phyloP scores from a whole-genome alignment of 306 rosid species.

The Begonia loranthoides region DNA sequence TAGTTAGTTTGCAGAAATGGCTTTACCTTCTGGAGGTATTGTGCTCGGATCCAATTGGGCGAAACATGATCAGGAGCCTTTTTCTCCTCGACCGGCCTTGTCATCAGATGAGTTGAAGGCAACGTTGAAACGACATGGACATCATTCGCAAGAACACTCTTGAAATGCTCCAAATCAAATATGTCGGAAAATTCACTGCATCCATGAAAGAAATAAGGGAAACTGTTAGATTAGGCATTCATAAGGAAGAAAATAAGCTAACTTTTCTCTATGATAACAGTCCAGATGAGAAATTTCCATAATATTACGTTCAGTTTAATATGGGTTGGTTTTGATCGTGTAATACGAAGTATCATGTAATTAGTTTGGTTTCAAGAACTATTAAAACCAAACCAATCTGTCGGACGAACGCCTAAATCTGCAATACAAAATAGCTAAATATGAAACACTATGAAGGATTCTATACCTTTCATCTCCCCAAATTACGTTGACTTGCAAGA shows the following conservation, averaged over 20 bases:
- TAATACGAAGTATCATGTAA: too few relatives aligned
- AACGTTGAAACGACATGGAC: slow-evolving; percentile 70
- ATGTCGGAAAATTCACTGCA: slow-evolving; percentile 93
- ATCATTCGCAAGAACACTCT: slow-evolving; percentile 62
- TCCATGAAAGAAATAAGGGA: slow-evolving; percentile 6
- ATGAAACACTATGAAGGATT: too few relatives aligned
- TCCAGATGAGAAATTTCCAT: too few relatives aligned
- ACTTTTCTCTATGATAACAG: too few relatives aligned
- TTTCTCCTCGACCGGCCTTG: slow-evolving; percentile 74
- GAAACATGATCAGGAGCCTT: slow-evolving; percentile 61
- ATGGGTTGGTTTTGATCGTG: too few relatives aligned
- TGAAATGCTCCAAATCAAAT: slow-evolving; percentile 90
- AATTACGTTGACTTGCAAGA: slow-evolving; percentile 86
- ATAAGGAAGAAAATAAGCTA: too few relatives aligned
- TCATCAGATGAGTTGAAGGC: slow-evolving; percentile 84
- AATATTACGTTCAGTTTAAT: too few relatives aligned
- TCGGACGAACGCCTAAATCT: too few relatives aligned
- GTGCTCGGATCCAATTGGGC: slow-evolving; percentile 73
- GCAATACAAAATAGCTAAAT: too few relatives aligned
- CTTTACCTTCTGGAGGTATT: slow-evolving; percentile 66
- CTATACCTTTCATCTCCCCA: slow-evolving; percentile 97
- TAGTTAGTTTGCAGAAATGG: neutral
- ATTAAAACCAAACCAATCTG: too few relatives aligned
- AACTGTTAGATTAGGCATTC: too few relatives aligned
- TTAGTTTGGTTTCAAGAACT: too few relatives aligned